phyloP scores from a whole-genome alignment of 108 stramenopile species.

The Conticribra weissflogii region DNA sequence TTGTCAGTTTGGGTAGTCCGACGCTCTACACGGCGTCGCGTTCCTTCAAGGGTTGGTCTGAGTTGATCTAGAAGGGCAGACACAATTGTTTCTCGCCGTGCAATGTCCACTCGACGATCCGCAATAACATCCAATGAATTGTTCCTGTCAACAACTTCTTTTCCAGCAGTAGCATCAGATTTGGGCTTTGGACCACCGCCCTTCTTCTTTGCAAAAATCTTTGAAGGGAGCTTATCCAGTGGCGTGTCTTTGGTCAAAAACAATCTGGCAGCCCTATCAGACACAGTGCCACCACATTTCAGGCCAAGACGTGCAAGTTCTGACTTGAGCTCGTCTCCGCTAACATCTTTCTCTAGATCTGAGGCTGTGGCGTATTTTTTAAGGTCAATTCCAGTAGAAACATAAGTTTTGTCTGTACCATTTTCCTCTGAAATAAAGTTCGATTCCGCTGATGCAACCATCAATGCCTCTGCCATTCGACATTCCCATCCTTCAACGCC shows the following conservation, averaged over 20 bases:
- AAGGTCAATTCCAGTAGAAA: slow-evolving; percentile 60
- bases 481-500: slow-evolving; percentile 72
- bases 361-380: slow-evolving; percentile 57
- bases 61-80: slow-evolving; percentile 84
- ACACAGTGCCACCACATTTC: slow-evolving; percentile 94
- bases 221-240: slow-evolving; percentile 82
- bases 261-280: slow-evolving; percentile 90
- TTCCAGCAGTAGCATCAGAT: slow-evolving; percentile 5
- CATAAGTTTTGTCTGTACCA: slow-evolving; percentile 1
- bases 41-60: slow-evolving; percentile 87
- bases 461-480: slow-evolving; percentile 60
- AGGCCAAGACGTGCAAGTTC: slow-evolving; percentile 88
- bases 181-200: slow-evolving; percentile 6
- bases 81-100: slow-evolving; percentile 74
- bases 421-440: neutral
- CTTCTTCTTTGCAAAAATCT: slow-evolving; percentile 71
- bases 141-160: slow-evolving; percentile 6
- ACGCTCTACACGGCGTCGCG: slow-evolving; percentile 86
- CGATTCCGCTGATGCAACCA: slow-evolving; percentile 27
- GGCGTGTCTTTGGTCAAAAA: slow-evolving; percentile 89
- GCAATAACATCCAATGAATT: slow-evolving; percentile 20
- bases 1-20: slow-evolving; percentile 90
- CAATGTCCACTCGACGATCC: slow-evolving; percentile 77
- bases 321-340: slow-evolving; percentile 84
- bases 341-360: slow-evolving; percentile 71